Conservation (phyloP, 2,329 filamentous ascomycete species). For the Cephalotrichum gorgonifer region DNA sequence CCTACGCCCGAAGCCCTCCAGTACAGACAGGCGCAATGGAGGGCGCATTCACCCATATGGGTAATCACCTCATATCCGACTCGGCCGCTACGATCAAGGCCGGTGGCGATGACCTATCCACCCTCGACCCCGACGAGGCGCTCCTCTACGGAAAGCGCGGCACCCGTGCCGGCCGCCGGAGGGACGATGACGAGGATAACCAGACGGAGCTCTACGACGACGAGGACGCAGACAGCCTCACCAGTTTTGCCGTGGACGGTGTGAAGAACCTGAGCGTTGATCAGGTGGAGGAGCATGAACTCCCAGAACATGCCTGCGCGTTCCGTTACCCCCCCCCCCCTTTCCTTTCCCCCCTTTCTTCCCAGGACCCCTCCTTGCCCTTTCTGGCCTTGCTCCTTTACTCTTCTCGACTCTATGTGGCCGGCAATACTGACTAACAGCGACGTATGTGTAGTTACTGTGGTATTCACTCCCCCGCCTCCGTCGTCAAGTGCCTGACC, state of each 20-base stretch:
- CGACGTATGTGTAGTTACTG: slow-evolving; percentile 60
- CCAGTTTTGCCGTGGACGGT: slow-evolving; percentile 71
- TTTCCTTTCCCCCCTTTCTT: no score
- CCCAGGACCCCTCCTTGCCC: neutral
- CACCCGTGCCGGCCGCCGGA: slow-evolving; percentile 48
- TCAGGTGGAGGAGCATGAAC: slow-evolving; percentile 74
- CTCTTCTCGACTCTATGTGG: neutral
- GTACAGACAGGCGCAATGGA: slow-evolving; percentile 49
- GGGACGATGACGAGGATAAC: slow-evolving; percentile 82
- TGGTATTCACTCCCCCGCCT: slow-evolving; percentile 90
- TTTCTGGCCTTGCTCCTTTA: neutral
- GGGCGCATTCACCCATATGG: slow-evolving; percentile 78
- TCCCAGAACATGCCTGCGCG: slow-evolving; percentile 93
- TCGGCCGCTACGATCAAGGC: slow-evolving; percentile 82
- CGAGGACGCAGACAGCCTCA: slow-evolving; percentile 66
- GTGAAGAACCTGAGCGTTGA: slow-evolving; percentile 52
- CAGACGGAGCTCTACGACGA: slow-evolving; percentile 75
- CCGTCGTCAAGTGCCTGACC: slow-evolving; percentile 89
- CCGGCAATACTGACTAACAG: slow-evolving; percentile 13
- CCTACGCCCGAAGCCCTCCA: neutral
- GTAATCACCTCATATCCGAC: slow-evolving; percentile 77
- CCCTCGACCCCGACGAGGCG: slow-evolving; percentile 68
- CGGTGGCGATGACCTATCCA: slow-evolving; percentile 62
- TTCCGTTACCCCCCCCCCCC: no score
- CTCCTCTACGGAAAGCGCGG: slow-evolving; percentile 64